These are phyloP conservation scores for Phoma sp. DNA, from an alignment of 2,329 filamentous ascomycete genomes.

Conservation along the genomic window DNA sequence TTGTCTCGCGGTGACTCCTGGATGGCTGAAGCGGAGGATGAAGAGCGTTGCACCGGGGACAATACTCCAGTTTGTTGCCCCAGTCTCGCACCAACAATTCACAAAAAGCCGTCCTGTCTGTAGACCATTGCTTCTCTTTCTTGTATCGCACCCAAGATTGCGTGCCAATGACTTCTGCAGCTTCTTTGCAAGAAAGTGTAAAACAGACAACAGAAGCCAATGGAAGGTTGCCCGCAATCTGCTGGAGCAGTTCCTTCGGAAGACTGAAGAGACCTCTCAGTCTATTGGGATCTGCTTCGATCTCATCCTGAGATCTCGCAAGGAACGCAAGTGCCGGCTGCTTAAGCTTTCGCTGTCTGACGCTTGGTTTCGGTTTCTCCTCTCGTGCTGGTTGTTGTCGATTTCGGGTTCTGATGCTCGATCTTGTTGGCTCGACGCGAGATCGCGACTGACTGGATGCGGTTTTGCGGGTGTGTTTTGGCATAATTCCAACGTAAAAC, in stretches of 20 bases:
- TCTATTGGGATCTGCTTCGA: neutral
- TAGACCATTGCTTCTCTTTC: neutral
- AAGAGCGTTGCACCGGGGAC: neutral
- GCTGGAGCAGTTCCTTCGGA: neutral
- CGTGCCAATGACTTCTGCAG: neutral
- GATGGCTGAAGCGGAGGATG: neutral
- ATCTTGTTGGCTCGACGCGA: too few species aligned
- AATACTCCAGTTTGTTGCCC: neutral
- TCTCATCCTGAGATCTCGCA: neutral
- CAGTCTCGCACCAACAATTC: neutral
- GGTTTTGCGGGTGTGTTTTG: too few species aligned
- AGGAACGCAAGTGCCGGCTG: neutral
- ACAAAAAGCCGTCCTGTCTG: neutral
- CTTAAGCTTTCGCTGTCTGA: neutral
- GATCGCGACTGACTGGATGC: too few species aligned
- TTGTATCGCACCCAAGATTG: neutral
- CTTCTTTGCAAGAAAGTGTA: constrained; percentile 1
- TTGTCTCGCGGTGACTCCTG: neutral
- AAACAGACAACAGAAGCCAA: neutral
- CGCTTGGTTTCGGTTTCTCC: too few species aligned
- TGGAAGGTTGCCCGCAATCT: neutral
- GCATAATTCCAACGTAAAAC: too few species aligned
- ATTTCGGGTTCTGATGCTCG: too few species aligned
- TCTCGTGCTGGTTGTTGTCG: too few species aligned
- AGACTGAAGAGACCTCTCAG: neutral